These are phyloP conservation scores for Nitzschia sp. DNA, from an alignment of 108 stramenopile genomes.

Conservation along the genomic window DNA sequence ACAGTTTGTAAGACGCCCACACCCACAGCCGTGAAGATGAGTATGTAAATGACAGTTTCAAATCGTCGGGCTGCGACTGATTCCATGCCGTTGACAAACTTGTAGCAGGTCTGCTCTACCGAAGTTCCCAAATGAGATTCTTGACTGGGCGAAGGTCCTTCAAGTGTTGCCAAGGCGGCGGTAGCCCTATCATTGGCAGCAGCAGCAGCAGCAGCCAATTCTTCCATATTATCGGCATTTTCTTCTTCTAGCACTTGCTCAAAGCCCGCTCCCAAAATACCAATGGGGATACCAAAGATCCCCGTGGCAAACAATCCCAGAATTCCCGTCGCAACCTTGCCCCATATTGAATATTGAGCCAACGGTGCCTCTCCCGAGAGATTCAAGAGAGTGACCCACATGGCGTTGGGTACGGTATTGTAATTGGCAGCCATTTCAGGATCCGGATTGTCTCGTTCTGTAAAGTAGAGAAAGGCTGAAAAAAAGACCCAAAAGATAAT, in stretches of 20 bases:
- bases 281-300: constrained; percentile 85
- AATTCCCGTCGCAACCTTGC: constrained; percentile 79
- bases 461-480: constrained; percentile 71
- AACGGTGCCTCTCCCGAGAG: constrained; percentile 87
- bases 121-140: constrained; percentile 15
- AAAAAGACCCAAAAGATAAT: constrained; percentile 85
- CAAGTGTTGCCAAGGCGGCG: background rate
- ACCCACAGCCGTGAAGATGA: constrained; percentile 62
- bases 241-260: constrained; percentile 74
- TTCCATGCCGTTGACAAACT: constrained; percentile 73
- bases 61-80: constrained; percentile 48
- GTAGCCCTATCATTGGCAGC: background rate
- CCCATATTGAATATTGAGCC: constrained; percentile 68
- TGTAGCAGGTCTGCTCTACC: constrained; percentile 41
- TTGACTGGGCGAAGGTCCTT: background rate
- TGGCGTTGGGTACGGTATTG: constrained; percentile 83
- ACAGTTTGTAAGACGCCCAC: constrained; percentile 77
- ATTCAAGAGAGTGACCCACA: constrained; percentile 93
- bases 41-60: constrained; percentile 66
- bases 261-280: constrained; percentile 89
- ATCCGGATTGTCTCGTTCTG: constrained; percentile 84
- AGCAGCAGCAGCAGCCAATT: constrained; percentile 39
- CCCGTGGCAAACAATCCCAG: constrained; percentile 83
- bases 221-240: constrained; percentile 62
- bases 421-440: constrained; percentile 77